Evolutionary conservation across 2,329 filamentous ascomycete genomes (phyloP).

Genomic region (Huntiella moniliformis): DNA sequence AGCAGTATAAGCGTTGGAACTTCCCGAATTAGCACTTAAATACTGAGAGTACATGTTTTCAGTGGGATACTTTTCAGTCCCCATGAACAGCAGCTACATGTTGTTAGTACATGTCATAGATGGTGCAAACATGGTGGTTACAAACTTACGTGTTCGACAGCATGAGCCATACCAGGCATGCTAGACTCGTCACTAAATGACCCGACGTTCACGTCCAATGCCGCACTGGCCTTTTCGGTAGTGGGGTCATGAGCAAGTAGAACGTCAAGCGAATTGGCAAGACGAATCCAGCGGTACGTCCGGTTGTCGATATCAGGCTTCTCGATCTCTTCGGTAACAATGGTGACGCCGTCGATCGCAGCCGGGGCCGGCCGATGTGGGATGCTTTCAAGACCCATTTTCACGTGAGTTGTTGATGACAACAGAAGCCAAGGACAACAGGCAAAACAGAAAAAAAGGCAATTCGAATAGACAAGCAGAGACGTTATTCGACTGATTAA

Average conservation of each 20-base stretch:
- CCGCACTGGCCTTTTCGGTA: slow-evolving; percentile 91
- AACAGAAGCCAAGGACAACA: not conserved
- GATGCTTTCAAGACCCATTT: not conserved
- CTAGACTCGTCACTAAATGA: slow-evolving; percentile 83
- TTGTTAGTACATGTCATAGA: not conserved
- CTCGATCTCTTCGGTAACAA: slow-evolving; percentile 53
- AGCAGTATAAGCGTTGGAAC: slow-evolving; percentile 89
- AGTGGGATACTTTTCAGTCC: slow-evolving; percentile 88
- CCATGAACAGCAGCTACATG: slow-evolving; percentile 72
- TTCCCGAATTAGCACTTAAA: slow-evolving; percentile 71
- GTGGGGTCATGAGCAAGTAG: slow-evolving; percentile 84
- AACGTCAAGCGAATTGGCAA: slow-evolving; percentile 76
- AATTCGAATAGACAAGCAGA: not conserved
- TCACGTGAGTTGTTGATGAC: too few species aligned
- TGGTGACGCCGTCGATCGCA: not conserved
- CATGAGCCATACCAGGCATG: slow-evolving; percentile 90
- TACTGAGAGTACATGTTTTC: slow-evolving; percentile 96
- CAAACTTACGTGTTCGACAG: slow-evolving; percentile 63
- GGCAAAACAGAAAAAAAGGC: not conserved
- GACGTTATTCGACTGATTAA: not conserved
- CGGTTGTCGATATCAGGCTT: slow-evolving; percentile 73
- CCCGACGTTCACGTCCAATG: slow-evolving; percentile 88
- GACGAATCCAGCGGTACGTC: slow-evolving; percentile 66
- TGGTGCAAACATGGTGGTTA: not conserved
- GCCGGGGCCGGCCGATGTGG: not conserved